These are phyloP conservation scores for Globisporangium irregulare DNA, from an alignment of 352 stramenopile genomes.

Conservation along the genomic window DNA sequence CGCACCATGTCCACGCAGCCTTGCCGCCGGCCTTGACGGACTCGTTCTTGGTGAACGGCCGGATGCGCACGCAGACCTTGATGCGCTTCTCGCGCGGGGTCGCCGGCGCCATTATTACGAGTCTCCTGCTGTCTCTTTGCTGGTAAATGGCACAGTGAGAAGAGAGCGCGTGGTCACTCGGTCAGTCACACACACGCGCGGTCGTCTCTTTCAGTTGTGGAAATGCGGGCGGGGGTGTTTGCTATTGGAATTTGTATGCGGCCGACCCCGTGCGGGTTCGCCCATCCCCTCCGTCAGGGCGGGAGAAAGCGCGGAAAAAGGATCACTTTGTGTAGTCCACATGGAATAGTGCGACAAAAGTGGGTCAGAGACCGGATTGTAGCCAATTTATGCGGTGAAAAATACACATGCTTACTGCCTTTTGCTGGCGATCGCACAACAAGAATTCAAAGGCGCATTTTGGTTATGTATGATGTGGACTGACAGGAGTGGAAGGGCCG, in stretches of 20 bases:
- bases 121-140: not conserved
- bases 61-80: conserved; percentile 74
- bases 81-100: conserved; percentile 60
- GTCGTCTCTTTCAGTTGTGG: not conserved
- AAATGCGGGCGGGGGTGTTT: not conserved
- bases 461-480: not conserved
- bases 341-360: not conserved
- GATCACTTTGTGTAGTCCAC: conserved; percentile 7
- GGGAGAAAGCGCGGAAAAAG: conserved; percentile 5
- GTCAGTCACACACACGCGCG: not conserved
- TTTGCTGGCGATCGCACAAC: conserved; percentile 1
- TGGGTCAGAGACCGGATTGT: not conserved
- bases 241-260: not conserved
- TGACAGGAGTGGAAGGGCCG: not conserved
- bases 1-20: conserved; percentile 78
- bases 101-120: conserved; percentile 8
- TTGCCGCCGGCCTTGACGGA: conserved; percentile 65
- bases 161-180: not conserved
- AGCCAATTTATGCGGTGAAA: conserved; percentile 1
- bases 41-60: conserved; percentile 75
- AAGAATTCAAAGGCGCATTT: not conserved
- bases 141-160: not conserved
- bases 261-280: not conserved
- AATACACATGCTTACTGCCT: not conserved
- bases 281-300: not conserved